Percentiles rank a stretch among this genome's conserved stretches.
These are phyloP conservation scores for Pleurotus salmoneostramineus DNA, from an alignment of 768 basidiomycete genomes.

Conservation along the genomic window DNA sequence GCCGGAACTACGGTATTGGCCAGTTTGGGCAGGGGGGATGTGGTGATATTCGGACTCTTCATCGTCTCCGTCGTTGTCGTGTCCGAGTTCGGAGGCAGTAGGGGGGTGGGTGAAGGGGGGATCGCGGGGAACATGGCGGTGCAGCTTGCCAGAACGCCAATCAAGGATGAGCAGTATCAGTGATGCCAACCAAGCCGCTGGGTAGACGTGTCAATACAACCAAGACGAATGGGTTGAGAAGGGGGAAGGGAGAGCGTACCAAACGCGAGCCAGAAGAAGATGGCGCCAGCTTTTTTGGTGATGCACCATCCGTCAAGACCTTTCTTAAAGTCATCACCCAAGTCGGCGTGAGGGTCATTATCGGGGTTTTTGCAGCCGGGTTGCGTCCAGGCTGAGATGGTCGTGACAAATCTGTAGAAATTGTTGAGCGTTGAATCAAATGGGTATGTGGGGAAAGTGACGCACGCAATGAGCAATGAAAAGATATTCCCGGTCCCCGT, in stretches of 20 bases:
- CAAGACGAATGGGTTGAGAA: neutral
- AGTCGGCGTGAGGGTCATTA: constrained; percentile 74
- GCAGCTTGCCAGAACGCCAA: constrained; percentile 70
- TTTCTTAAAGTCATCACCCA: constrained; percentile 61
- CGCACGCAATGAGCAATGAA: constrained; percentile 76
- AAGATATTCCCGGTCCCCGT: constrained; percentile 63
- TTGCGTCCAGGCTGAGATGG: constrained; percentile 85
- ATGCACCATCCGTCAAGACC: constrained; percentile 81
- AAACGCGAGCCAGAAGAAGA: constrained; percentile 88
- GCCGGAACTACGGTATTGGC: constrained; percentile 12
- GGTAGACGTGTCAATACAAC: constrained; percentile 3
- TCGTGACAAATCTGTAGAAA: constrained; percentile 61
- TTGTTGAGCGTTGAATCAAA: constrained; percentile 1
- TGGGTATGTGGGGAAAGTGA: constrained; percentile 15
- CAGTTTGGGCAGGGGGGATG: constrained; percentile 32
- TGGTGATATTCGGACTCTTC: constrained; percentile 51
- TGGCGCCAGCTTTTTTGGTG: constrained; percentile 86
- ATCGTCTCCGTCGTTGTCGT: constrained; percentile 54
- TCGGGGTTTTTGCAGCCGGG: constrained; percentile 83
- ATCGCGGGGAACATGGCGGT: constrained; percentile 52
- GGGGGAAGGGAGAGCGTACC: constrained; percentile 39
- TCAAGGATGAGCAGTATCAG: constrained; percentile 62
- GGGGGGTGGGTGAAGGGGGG: constrained; percentile 72
- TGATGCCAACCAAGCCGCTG: constrained; percentile 76
- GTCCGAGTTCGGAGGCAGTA: constrained; percentile 39